phyloP scores from a whole-genome alignment of 257 asterid species.

The Solanum chaucha region DNA sequence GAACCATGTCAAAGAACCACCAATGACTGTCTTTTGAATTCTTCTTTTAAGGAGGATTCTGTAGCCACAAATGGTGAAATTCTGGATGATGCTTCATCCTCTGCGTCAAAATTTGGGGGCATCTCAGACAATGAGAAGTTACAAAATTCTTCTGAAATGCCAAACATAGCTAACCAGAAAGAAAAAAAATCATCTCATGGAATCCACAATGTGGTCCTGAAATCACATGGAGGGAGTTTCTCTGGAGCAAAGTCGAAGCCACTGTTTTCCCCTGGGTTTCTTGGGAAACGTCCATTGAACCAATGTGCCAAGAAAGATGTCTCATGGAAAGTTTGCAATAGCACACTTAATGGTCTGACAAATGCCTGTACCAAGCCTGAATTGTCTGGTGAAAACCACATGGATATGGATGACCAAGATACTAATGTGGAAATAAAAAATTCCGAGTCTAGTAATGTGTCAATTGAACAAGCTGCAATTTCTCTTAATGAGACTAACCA shows the following conservation, averaged over 20 bases:
- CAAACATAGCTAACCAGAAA: slow-evolving; percentile 5
- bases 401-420: slow-evolving; percentile 8
- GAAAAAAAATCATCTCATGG: slow-evolving; percentile 8
- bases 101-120: slow-evolving; percentile 11
- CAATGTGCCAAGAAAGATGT: slow-evolving; percentile 10
- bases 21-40: neutral
- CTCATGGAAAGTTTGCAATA: neutral
- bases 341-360: slow-evolving; percentile 2
- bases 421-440: neutral
- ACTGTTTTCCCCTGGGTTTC: slow-evolving; percentile 53
- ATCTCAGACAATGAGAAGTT: slow-evolving; percentile 6
- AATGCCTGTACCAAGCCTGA: slow-evolving; percentile 6
- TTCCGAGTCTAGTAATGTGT: neutral
- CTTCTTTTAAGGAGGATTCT: slow-evolving; percentile 8
- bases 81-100: slow-evolving; percentile 7
- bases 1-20: slow-evolving; percentile 1
- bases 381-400: slow-evolving; percentile 10
- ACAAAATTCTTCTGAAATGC: slow-evolving; percentile 7
- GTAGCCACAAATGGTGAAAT: slow-evolving; percentile 8
- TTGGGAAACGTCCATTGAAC: slow-evolving; percentile 31
- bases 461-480: neutral
- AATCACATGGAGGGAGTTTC: slow-evolving; percentile 9
- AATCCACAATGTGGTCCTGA: slow-evolving; percentile 15
- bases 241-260: slow-evolving; percentile 38
- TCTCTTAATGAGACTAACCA: slow-evolving; percentile 11